Evolutionary conservation across 306 rosid species (phyloP).

Genomic region (Quercus robur): DNA sequence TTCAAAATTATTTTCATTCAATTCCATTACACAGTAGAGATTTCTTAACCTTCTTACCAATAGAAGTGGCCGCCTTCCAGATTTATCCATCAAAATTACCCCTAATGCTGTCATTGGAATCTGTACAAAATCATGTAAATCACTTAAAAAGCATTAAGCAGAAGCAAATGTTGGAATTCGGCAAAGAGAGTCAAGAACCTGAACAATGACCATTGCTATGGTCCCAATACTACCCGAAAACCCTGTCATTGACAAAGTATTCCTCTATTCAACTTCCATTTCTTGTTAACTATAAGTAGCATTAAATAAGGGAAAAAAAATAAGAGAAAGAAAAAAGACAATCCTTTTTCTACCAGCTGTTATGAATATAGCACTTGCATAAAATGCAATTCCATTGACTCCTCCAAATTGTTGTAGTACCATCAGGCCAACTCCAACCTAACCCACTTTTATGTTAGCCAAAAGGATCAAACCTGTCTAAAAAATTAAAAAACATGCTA

Average conservation of each 20-base stretch:
- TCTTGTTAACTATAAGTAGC: too few relatives aligned
- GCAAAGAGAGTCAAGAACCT: constrained; percentile 40
- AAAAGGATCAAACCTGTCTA: not conserved
- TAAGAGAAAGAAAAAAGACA: too few relatives aligned
- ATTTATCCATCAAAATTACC: constrained; percentile 5
- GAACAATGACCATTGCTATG: constrained; percentile 67
- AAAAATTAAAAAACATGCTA: not conserved
- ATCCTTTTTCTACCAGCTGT: constrained; percentile 55
- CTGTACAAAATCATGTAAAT: too few relatives aligned
- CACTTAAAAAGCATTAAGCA: too few relatives aligned
- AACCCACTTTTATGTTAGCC: constrained; percentile 13
- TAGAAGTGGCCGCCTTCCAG: constrained; percentile 22
- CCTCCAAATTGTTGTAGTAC: constrained; percentile 90
- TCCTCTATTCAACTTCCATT: too few relatives aligned
- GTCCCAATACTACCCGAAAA: constrained; percentile 75
- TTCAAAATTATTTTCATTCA: too few relatives aligned
- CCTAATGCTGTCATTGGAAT: not conserved
- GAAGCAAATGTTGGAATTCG: too few relatives aligned
- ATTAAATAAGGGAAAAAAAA: too few relatives aligned
- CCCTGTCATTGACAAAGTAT: constrained; percentile 48
- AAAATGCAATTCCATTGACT: constrained; percentile 65
- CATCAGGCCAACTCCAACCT: constrained; percentile 94
- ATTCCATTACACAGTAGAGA: too few relatives aligned
- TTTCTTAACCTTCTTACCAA: not conserved
- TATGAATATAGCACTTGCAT: constrained; percentile 71